A percentile compares a stretch with the other conserved stretches of the same genome.
Evolutionary conservation across 2,329 filamentous ascomycete genomes (phyloP).

Genomic region (Fonsecaea multimorphosa): DNA sequence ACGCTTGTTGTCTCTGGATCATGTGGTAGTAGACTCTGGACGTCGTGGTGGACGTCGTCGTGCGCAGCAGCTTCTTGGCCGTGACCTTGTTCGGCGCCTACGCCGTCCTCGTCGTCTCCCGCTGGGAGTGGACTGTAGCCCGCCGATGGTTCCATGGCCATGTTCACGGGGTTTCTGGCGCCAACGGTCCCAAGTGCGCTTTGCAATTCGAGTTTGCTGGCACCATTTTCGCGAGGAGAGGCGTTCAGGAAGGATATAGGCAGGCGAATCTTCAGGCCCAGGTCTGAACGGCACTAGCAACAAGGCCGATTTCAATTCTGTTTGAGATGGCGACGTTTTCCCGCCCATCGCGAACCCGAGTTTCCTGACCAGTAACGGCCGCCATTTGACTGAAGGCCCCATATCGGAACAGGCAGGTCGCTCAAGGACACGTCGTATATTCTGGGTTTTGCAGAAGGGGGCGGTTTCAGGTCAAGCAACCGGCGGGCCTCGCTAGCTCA

Average conservation of each 20-base stretch:
- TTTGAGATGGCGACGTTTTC: not conserved
- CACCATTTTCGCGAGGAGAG: not conserved
- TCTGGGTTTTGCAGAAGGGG: not conserved
- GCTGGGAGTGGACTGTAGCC: conserved; percentile 9
- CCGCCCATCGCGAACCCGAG: not conserved
- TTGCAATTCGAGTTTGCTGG: not conserved
- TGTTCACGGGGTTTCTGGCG: not conserved
- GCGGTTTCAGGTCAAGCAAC: conserved; percentile 5
- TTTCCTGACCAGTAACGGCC: not conserved
- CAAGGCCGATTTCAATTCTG: not conserved
- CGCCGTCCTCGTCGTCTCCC: conserved; percentile 7
- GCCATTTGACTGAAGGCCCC: not conserved
- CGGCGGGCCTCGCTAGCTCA: not conserved
- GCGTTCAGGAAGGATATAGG: not conserved
- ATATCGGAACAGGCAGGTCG: not conserved
- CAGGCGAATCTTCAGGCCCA: not conserved
- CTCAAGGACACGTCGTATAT: not conserved
- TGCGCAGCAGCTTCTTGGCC: not conserved
- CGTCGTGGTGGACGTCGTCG: not conserved
- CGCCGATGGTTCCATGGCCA: not conserved
- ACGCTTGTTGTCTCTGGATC: not conserved
- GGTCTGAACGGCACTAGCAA: not conserved
- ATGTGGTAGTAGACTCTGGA: not conserved
- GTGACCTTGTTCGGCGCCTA: not conserved
- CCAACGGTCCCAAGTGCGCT: not conserved